These are phyloP conservation scores for Holtermannia corniformis DNA, from an alignment of 768 basidiomycete genomes.

Conservation along the genomic window DNA sequence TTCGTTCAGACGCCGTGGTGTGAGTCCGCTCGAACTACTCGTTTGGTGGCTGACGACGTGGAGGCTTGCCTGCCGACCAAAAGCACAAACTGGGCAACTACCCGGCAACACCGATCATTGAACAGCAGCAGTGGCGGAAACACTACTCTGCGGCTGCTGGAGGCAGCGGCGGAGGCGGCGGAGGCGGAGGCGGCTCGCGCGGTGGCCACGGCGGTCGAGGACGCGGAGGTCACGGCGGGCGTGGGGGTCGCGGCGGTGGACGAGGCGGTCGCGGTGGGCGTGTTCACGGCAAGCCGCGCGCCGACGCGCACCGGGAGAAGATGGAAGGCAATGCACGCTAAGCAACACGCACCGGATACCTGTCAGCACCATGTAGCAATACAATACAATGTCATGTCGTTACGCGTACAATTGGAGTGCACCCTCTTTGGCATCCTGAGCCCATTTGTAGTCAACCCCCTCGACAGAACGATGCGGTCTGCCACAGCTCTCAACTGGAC, in stretches of 20 bases:
- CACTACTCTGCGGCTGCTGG: conserved; percentile 13
- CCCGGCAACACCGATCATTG: conserved; percentile 26
- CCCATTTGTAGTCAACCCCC: background rate
- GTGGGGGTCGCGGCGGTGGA: background rate
- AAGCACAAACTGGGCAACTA: conserved; percentile 19
- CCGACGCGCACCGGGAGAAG: background rate
- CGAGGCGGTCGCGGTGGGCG: conserved; percentile 6
- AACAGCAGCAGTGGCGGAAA: conserved; percentile 32
- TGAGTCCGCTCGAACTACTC: conserved; percentile 13
- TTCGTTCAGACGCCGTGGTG: conserved; percentile 39
- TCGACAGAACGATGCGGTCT: background rate
- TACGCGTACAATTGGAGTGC: background rate
- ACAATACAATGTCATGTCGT: too few species aligned
- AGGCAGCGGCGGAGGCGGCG: background rate
- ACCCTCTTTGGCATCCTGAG: background rate
- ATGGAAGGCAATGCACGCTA: background rate
- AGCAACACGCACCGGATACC: too few species aligned
- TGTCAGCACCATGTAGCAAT: too few species aligned
- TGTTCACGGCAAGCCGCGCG: background rate
- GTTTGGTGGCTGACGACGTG: background rate
- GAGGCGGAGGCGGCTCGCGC: background rate
- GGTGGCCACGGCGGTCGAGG: conserved; percentile 7
- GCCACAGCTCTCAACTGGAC: background rate
- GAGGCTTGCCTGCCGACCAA: conserved; percentile 6
- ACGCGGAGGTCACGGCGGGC: conserved; percentile 4